phyloP scores from a whole-genome alignment of 1,139 yeast genomes.

The Geotrichum carabidarum region DNA sequence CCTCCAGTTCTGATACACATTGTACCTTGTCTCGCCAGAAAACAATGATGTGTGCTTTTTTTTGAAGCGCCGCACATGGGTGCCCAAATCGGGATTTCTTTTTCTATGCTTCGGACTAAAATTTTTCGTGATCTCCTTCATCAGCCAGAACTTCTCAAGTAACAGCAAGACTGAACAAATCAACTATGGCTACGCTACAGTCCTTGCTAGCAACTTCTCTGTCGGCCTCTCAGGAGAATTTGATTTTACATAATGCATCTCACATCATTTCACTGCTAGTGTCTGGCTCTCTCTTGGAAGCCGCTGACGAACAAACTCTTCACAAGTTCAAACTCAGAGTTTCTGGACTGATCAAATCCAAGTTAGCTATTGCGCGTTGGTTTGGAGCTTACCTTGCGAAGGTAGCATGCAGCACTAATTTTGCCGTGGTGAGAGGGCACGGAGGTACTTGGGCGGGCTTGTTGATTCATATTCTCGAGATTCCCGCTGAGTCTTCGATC shows the following conservation, averaged over 20 bases:
- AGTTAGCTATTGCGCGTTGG: slow-evolving; percentile 31
- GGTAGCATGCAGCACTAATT: slow-evolving; percentile 29
- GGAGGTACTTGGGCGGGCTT: slow-evolving; percentile 56
- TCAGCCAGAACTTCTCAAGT: no score
- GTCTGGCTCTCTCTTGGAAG: slow-evolving; percentile 22
- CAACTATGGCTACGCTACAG: slow-evolving; percentile 20
- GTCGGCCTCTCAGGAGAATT: slow-evolving; percentile 23
- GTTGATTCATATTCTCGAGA: slow-evolving; percentile 54
- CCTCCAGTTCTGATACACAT: no score
- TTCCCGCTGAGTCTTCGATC: slow-evolving; percentile 43
- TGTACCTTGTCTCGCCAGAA: no score
- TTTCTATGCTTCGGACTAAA: neutral
- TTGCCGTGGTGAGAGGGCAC: slow-evolving; percentile 40
- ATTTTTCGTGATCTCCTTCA: neutral
- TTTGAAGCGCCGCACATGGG: neutral
- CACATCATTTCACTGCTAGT: slow-evolving; percentile 22
- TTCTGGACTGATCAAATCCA: slow-evolving; percentile 38
- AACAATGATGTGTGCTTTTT: no score
- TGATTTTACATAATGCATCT: slow-evolving; percentile 21
- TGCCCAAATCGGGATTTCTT: neutral
- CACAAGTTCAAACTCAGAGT: slow-evolving; percentile 37
- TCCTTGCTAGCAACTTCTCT: slow-evolving; percentile 24
- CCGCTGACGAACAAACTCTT: slow-evolving; percentile 28
- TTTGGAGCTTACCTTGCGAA: slow-evolving; percentile 36
- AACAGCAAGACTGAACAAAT: no score